phyloP scores from a whole-genome alignment of 768 basidiomycete species.

The Leccinum aurantiacum region DNA sequence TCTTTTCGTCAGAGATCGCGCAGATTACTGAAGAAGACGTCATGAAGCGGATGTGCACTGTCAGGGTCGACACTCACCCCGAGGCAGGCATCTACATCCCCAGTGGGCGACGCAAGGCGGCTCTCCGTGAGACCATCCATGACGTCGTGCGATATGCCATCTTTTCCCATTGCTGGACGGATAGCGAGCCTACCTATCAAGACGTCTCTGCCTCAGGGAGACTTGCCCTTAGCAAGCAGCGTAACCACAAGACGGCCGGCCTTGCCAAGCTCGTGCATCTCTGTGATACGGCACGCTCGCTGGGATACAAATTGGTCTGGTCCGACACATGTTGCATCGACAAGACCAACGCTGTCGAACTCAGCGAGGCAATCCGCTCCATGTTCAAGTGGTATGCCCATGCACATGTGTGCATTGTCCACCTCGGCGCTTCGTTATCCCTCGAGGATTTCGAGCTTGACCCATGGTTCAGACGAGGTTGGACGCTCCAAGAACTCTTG shows the following conservation, averaged over 20 bases:
- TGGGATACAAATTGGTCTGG: conserved; percentile 27
- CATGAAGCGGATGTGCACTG: background rate
- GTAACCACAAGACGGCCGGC: conserved; percentile 6
- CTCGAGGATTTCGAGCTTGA: conserved; percentile 19
- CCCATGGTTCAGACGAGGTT: conserved; percentile 28
- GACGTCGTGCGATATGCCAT: conserved; percentile 24
- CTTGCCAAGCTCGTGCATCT: conserved; percentile 20
- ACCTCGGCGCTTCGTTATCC: conserved; percentile 20
- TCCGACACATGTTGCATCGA: conserved; percentile 35
- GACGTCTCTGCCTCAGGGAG: conserved; percentile 6
- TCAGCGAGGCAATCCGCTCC: conserved; percentile 31
- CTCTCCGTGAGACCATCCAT: conserved; percentile 19
- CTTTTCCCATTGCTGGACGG: conserved; percentile 29
- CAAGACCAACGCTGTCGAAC: conserved; percentile 23
- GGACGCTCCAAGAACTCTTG: conserved; percentile 29
- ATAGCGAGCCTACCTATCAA: conserved; percentile 25
- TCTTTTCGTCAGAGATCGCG: conserved; percentile 21
- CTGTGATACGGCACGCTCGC: conserved; percentile 20
- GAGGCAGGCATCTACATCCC: conserved; percentile 17
- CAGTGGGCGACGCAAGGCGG: conserved; percentile 3
- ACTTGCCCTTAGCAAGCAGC: conserved; percentile 5
- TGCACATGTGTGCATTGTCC: conserved; percentile 28
- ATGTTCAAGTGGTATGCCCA: conserved; percentile 36
- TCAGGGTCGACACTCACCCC: conserved; percentile 1
- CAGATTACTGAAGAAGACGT: conserved; percentile 19